phyloP scores from a whole-genome alignment of 2,329 filamentous ascomycete species.

The Colletotrichum abscissum region DNA sequence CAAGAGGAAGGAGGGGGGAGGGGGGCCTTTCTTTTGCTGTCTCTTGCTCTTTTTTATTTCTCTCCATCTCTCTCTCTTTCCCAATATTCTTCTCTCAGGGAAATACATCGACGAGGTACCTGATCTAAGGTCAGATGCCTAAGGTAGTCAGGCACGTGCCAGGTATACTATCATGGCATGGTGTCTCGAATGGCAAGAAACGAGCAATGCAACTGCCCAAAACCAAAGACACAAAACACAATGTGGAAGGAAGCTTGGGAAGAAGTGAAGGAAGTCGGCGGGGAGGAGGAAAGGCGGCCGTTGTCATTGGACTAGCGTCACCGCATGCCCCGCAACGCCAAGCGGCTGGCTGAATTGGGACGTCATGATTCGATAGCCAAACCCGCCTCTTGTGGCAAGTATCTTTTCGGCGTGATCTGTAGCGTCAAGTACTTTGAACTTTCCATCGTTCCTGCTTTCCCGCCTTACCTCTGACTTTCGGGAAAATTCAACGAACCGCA shows the following conservation, averaged over 20 bases:
- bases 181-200: neutral
- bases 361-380: slow-evolving; percentile 25
- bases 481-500: neutral
- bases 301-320: slow-evolving; percentile 8
- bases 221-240: neutral
- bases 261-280: neutral
- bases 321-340: slow-evolving; percentile 16
- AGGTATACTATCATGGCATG: neutral
- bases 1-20: neutral
- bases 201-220: neutral
- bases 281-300: neutral
- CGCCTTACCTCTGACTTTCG: neutral
- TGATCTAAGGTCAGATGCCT: no score
- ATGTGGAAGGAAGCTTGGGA: neutral
- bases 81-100: neutral
- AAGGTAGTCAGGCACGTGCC: no score
- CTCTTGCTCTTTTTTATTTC: no score
- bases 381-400: neutral
- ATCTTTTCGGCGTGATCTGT: neutral
- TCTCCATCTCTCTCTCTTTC: neutral
- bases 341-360: slow-evolving; percentile 24
- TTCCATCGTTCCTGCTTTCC: neutral
- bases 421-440: neutral
- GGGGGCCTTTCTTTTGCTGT: no score
- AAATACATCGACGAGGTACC: no score